Base-by-base conservation (phyloP, 1,284 basidiomycete species). In the Ceratobasidium sp. region DNA sequence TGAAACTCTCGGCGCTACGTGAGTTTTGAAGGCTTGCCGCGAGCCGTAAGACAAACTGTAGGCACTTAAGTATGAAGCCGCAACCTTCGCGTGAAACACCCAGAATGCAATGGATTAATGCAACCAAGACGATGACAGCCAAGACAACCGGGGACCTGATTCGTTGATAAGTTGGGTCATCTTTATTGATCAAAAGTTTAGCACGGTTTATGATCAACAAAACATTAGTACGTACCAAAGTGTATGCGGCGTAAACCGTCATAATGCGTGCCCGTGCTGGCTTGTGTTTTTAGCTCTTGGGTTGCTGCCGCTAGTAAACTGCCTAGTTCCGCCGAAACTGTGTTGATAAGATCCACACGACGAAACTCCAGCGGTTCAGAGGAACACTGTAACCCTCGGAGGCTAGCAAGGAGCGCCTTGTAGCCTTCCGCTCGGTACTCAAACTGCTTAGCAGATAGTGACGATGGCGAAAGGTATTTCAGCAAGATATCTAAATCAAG, bases 61-160 rank as follows among this genome's bases (percentile, higher is more conserved):
- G 3, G 23, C 60, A 40, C 40, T 63, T 40, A 4, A 63, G 60
- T 9, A 63, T 63, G 13, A 63, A 23, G 33, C 40, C 40, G 33
- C 60, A 63, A 23, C 40, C 33, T 9, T 63, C 60, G 15, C 60
- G 60, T 40, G 60, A 28, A 13, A 63, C 60, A n/a, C 60, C 60
- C 60, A 63, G 39, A 28, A 63, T 63, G 23, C 33, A 63, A 42
- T 63, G 60, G 15, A 63, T n/a, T 13, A 63, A 40, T 20, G 60
- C 28, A 42, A 63, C 40, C 2, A 63, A 9, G 20, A 63, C 40
- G 2, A 33, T 33, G 4, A 63, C 18, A n/a, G 3, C 12, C 7
- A 3, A 42, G 33, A 63, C 60, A 63, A 63, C 12, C 23, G 60
- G 60, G 1, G 60, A 63, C 12, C 40, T 40, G 26, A 26, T 26